Percentiles rank a stretch among this genome's conserved stretches.
Evolutionary conservation across 2,329 filamentous ascomycete genomes (phyloP).

Genomic region (Ophiobolus disseminans): DNA sequence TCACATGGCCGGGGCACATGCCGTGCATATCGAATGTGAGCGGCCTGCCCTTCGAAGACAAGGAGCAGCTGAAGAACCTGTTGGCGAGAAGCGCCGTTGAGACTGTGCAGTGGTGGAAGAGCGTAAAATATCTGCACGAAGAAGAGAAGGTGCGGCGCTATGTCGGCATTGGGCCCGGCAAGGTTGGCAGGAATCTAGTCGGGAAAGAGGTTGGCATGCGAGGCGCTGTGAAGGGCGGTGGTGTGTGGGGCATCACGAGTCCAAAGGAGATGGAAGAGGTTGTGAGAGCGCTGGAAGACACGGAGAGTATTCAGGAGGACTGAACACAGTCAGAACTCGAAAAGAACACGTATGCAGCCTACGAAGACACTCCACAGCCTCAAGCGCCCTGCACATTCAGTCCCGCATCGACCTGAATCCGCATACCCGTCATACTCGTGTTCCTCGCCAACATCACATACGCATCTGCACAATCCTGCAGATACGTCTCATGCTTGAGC

Average conservation of each 20-base stretch:
- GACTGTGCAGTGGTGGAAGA: conserved; percentile 94
- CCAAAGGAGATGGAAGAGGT: conserved; percentile 64
- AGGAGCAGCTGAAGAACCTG: conserved; percentile 77
- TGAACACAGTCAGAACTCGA: conserved; percentile 15
- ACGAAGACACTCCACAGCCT: neutral
- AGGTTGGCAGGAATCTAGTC: conserved; percentile 90
- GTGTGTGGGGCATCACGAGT: conserved; percentile 89
- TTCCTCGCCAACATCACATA: conserved; percentile 64
- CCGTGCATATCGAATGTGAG: conserved; percentile 88
- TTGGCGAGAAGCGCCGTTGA: conserved; percentile 85
- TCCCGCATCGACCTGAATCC: conserved; percentile 52
- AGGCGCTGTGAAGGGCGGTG: conserved; percentile 82
- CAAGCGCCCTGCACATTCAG: conserved; percentile 39
- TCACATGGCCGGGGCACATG: conserved; percentile 76
- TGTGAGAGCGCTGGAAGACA: conserved; percentile 55
- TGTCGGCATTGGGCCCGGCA: conserved; percentile 92
- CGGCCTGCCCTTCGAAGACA: conserved; percentile 76
- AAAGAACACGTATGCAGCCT: neutral
- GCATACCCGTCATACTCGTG: conserved; percentile 58
- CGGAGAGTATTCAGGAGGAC: conserved; percentile 51
- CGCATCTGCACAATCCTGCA: conserved; percentile 63
- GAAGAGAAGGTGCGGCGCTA: conserved; percentile 81
- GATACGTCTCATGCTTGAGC: conserved; percentile 64
- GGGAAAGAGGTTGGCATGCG: conserved; percentile 94
- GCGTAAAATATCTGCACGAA: conserved; percentile 86